These are phyloP conservation scores for Neonectria magnoliae DNA, from an alignment of 2,329 filamentous ascomycete genomes.

Conservation along the genomic window DNA sequence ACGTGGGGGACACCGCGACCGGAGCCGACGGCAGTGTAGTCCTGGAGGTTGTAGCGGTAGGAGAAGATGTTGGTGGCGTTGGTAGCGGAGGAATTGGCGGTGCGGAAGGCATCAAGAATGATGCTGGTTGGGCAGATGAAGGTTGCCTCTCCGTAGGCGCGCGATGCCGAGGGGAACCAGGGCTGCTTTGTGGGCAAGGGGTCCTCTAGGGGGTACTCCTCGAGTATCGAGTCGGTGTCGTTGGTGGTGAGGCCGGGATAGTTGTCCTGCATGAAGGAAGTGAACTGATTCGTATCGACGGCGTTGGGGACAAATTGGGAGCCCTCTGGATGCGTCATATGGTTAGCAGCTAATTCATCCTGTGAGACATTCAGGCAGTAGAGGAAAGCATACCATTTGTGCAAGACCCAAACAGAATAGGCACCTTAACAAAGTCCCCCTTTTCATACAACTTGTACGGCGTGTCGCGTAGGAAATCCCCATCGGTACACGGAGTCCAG, in stretches of 20 bases:
- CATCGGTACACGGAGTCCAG: slow-evolving; percentile 63
- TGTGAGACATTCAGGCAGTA: not conserved
- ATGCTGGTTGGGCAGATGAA: slow-evolving; percentile 56
- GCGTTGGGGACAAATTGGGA: slow-evolving; percentile 56
- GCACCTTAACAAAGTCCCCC: slow-evolving; percentile 55
- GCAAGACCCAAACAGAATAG: slow-evolving; percentile 56
- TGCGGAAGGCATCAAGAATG: slow-evolving; percentile 49
- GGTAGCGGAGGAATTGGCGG: slow-evolving; percentile 26
- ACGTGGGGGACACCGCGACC: slow-evolving; percentile 61
- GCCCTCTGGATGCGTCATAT: slow-evolving; percentile 51
- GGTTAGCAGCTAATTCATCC: slow-evolving; percentile 18
- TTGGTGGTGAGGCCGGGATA: slow-evolving; percentile 54
- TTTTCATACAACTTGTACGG: slow-evolving; percentile 53
- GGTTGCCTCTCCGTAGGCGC: slow-evolving; percentile 57
- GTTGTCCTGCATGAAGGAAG: slow-evolving; percentile 57
- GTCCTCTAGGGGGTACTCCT: slow-evolving; percentile 51
- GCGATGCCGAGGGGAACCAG: slow-evolving; percentile 56
- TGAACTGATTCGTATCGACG: slow-evolving; percentile 46
- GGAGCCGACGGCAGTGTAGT: slow-evolving; percentile 45
- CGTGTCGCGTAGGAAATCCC: slow-evolving; percentile 54
- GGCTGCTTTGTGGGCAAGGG: slow-evolving; percentile 50
- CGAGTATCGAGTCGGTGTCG: slow-evolving; percentile 49
- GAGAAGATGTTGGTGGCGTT: slow-evolving; percentile 49
- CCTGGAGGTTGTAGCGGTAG: slow-evolving; percentile 62
- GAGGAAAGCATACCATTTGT: slow-evolving; percentile 52